phyloP scores from a whole-genome alignment of 2,329 filamentous ascomycete species.

The Penicillium sp. region DNA sequence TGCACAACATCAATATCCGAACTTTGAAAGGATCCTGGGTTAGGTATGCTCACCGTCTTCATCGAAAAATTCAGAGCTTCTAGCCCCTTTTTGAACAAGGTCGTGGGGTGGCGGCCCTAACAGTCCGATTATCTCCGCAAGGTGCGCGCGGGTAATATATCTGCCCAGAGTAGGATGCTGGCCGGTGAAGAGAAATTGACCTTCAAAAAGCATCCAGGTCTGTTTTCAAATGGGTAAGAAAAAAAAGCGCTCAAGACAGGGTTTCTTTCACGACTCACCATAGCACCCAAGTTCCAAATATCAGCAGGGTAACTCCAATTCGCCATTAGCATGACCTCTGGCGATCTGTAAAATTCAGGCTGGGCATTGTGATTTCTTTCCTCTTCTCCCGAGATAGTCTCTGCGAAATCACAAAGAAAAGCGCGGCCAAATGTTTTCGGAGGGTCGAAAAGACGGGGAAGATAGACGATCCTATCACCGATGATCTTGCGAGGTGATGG shows the following conservation, averaged over 20 bases:
- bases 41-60: conserved; percentile 3
- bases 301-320: conserved; percentile 52
- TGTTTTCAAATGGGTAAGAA: conserved; percentile 18
- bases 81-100: neutral
- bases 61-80: conserved; percentile 6
- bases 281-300: conserved; percentile 54
- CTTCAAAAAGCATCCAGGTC: conserved; percentile 54
- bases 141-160: conserved; percentile 8
- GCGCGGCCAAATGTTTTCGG: conserved; percentile 4
- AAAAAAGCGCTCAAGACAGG: neutral
- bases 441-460: conserved; percentile 1
- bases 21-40: neutral
- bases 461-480: neutral
- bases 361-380: neutral
- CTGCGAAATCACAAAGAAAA: neutral
- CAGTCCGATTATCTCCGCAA: conserved; percentile 7
- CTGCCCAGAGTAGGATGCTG: neutral
- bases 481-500: conserved; percentile 35
- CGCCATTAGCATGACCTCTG: conserved; percentile 50
- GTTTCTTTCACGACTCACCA: conserved; percentile 41
- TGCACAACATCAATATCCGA: neutral
- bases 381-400: neutral
- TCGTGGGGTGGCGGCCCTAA: conserved; percentile 5
- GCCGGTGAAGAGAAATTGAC: conserved; percentile 16
- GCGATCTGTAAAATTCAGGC: conserved; percentile 24